A percentile compares a stretch with the other conserved stretches of the same genome.
phyloP scores from a whole-genome alignment of 768 basidiomycete genomes.

The Pluteus cervinus region DNA sequence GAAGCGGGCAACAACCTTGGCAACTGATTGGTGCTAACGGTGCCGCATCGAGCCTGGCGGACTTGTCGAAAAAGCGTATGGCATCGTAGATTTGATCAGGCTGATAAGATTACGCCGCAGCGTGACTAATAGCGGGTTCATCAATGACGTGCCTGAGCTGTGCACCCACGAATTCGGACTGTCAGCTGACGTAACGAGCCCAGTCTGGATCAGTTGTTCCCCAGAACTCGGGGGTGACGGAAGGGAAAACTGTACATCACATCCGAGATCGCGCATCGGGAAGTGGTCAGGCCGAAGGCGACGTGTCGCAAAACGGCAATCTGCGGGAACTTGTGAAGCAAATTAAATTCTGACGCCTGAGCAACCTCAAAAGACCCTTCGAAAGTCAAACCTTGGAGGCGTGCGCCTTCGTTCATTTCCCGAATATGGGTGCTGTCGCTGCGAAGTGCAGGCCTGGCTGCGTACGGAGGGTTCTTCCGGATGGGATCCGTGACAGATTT shows the following conservation, averaged over 20 bases:
- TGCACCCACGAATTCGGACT: slow-evolving; percentile 3
- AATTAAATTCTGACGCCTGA: slow-evolving; percentile 5
- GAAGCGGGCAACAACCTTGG: background rate
- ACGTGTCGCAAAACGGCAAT: slow-evolving; percentile 22
- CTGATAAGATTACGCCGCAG: slow-evolving; percentile 15
- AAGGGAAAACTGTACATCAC: slow-evolving; percentile 14
- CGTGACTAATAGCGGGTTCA: slow-evolving; percentile 7
- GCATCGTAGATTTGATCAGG: slow-evolving; percentile 7
- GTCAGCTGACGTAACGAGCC: slow-evolving; percentile 7
- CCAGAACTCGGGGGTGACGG: slow-evolving; percentile 28
- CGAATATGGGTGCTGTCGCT: too few relatives aligned
- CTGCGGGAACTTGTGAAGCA: slow-evolving; percentile 16
- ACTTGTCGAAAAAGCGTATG: slow-evolving; percentile 8
- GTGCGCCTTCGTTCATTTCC: too few relatives aligned
- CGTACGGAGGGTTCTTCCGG: slow-evolving; percentile 10
- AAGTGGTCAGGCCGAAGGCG: slow-evolving; percentile 15
- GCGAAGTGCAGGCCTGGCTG: too few relatives aligned
- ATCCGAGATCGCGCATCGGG: slow-evolving; percentile 29
- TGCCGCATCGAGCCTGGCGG: slow-evolving; percentile 9
- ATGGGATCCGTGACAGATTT: slow-evolving; percentile 16
- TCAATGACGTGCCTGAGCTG: slow-evolving; percentile 15
- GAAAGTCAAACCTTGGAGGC: slow-evolving; percentile 9
- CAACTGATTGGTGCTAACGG: slow-evolving; percentile 5
- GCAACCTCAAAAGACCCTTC: slow-evolving; percentile 8
- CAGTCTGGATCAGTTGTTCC: slow-evolving; percentile 22